Conservation (phyloP, 225 moss, liverwort and hornwort species). For the Physcomitrium patens region DNA sequence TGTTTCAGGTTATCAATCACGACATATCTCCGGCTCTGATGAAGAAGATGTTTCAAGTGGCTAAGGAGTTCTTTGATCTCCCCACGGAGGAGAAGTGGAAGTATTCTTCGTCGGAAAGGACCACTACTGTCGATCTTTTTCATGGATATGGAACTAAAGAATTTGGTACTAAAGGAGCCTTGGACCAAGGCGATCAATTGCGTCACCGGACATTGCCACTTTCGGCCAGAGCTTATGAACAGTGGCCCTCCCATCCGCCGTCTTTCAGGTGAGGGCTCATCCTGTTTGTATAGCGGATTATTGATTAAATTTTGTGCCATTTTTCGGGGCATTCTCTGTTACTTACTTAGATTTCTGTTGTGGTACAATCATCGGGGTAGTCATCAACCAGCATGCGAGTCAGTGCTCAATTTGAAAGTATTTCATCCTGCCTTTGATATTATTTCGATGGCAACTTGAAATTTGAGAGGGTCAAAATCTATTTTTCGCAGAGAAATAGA, state of each 20-base stretch:
- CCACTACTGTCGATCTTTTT: slow-evolving; percentile 29
- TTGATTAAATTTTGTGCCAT: neutral
- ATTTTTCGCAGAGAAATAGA: slow-evolving; percentile 41
- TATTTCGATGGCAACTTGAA: no score
- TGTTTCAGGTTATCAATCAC: slow-evolving; percentile 63
- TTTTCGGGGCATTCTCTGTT: slow-evolving; percentile 3
- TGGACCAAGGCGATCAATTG: slow-evolving; percentile 44
- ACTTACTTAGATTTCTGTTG: no score
- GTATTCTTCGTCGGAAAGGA: slow-evolving; percentile 16
- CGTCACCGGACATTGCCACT: slow-evolving; percentile 43
- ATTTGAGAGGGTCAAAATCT: no score
- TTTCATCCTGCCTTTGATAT: no score
- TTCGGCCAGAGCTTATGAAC: slow-evolving; percentile 28
- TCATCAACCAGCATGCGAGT: no score
- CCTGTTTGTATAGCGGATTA: no score
- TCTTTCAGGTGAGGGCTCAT: slow-evolving; percentile 37
- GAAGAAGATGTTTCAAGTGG: slow-evolving; percentile 33
- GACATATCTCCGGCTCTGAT: slow-evolving; percentile 42
- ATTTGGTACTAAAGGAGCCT: slow-evolving; percentile 30
- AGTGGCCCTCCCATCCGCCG: slow-evolving; percentile 44
- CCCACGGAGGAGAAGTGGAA: slow-evolving; percentile 50
- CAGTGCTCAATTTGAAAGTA: no score
- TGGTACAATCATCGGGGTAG: no score
- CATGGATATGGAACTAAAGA: slow-evolving; percentile 51
- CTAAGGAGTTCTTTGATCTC: slow-evolving; percentile 52